These are phyloP conservation scores for Solanum neorickii DNA, from an alignment of 257 asterid genomes.

Conservation along the genomic window DNA sequence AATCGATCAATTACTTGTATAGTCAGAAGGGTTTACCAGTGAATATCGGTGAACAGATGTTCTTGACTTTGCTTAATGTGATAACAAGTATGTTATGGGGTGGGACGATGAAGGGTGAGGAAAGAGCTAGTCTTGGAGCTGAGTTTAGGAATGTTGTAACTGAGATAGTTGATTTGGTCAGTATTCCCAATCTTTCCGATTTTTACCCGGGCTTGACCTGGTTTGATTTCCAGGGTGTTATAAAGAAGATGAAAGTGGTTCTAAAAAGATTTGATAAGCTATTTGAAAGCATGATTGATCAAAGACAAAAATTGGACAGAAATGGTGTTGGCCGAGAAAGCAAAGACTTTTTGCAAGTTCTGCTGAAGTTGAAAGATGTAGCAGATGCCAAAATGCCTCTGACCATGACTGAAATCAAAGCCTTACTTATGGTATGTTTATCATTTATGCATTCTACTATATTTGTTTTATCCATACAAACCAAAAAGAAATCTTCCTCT, in stretches of 20 bases:
- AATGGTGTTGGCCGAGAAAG: not conserved
- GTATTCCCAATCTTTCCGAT: not conserved
- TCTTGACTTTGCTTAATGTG: constrained; percentile 53
- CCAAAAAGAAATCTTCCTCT: too few species aligned
- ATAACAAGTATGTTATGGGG: constrained; percentile 77
- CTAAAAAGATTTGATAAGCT: not conserved
- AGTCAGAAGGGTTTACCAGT: constrained; percentile 24
- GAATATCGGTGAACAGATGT: constrained; percentile 53
- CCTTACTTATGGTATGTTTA: constrained; percentile 63
- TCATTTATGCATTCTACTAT: too few species aligned
- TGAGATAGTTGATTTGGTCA: constrained; percentile 29
- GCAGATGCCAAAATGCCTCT: constrained; percentile 40
- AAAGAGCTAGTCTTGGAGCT: constrained; percentile 31
- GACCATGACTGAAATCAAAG: constrained; percentile 50
- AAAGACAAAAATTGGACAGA: not conserved
- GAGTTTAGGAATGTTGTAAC: constrained; percentile 48
- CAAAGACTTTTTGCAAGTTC: constrained; percentile 51
- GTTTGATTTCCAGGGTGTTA: not conserved
- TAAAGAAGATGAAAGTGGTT: not conserved
- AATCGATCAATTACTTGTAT: constrained; percentile 24
- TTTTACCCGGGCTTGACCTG: not conserved
- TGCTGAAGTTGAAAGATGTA: constrained; percentile 36
- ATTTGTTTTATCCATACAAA: too few species aligned
- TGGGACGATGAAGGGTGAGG: constrained; percentile 42
- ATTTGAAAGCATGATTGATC: not conserved